Base-by-base conservation (phyloP, 1,284 basidiomycete genomes). In the Polyporus tsugae region DNA sequence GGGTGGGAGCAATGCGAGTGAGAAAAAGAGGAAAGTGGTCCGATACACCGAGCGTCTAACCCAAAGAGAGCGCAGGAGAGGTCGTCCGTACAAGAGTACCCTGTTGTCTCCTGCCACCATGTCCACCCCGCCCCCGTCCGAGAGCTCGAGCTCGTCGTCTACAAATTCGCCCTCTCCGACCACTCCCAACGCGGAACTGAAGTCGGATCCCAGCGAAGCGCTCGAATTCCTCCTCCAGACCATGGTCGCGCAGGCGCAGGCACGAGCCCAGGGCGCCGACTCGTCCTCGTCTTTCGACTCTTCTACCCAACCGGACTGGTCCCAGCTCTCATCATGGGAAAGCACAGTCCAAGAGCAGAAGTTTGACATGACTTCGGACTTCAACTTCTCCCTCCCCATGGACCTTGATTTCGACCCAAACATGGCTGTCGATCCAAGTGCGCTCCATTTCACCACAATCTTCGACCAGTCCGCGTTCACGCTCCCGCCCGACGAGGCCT, bases 361-460 rank as follows among this genome's bases (percentile, higher is more conserved):
- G 68, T 75, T 78, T 69, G 84, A 86, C 46, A 75, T 85, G 62
- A 64, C 49, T 64, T 77, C 85, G 68, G 85, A 87, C 60, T 87
- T 89, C 69, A 79, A 80, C 67, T 78, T 87, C 65, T 77, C 81
- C 11, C 70, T 81, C 62, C 79, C 79, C 58, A 79, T 81, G 72
- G 85, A 88, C 77, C 84, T 91, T 77, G 88, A 91, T 73, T 86
- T 90, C 66, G 79, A 82, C 72, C 76, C 70, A 4, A 77, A 77
- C 64, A 84, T 88, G 73, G 83, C 85, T 2, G 84, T 92, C 67
- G 89, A 93, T 70, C 90, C 91, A 15, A 87, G 81, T 72, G 80
- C 85, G 9, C 79, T 91, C 13, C 89, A 91, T 73, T 88, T 89
- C 74, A 82, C 87, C 58, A 74, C 78, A 33, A 77, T 78, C 60